Base-by-base conservation (phyloP, 768 basidiomycete species). In the Leccinum subgranulosum region DNA sequence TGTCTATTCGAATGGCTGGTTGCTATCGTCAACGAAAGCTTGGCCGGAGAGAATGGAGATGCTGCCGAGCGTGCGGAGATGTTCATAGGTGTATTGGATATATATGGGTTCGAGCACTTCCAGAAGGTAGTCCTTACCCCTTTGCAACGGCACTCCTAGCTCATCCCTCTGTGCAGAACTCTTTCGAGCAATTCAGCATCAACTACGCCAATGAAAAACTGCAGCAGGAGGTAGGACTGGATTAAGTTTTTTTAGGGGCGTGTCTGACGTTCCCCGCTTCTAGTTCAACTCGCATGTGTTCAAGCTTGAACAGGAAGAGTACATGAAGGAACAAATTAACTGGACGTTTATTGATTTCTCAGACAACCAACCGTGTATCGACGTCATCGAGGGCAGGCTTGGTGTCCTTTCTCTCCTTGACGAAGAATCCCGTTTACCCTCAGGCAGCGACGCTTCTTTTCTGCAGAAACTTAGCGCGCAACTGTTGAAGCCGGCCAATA, bases 281-380 rank as follows among this genome's bases (percentile, higher is more conserved):
- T 62, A 97, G 92, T 99, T 99, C 79, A 98, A 98, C 66, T 97
- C 96, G 1, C 97, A 99, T 70, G 97, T 99, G 50, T 94, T 94
- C 84, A 95, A 98, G 79, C 85, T 99, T 43, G 97, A 99, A 71
- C 97, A 99, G 77, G 97, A 98, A 71, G 97, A 99, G 75, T 99
- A 99, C 69, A 86, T 98, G 52, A 92, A 96, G 62, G 97, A 99
- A 71, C 82, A 97, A 74, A 99, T 99, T 71, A 94, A 97, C 71
- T 99, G 97, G 97, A 98, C 92, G 9, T 98, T 98, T 75, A 99
- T 99, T 72, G 96, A 98, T 67, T 99, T 97, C 73, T 92, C 92
- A 10, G 97, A 99, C 74, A 99, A 99, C 69, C 97, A 98, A 69
- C 94, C 94, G 45, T 98, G 96, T 73, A 99, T 99, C 74, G 92